These are phyloP conservation scores for Cantharellus cinnabarinus DNA, from an alignment of 768 basidiomycete genomes.

Conservation along the genomic window DNA sequence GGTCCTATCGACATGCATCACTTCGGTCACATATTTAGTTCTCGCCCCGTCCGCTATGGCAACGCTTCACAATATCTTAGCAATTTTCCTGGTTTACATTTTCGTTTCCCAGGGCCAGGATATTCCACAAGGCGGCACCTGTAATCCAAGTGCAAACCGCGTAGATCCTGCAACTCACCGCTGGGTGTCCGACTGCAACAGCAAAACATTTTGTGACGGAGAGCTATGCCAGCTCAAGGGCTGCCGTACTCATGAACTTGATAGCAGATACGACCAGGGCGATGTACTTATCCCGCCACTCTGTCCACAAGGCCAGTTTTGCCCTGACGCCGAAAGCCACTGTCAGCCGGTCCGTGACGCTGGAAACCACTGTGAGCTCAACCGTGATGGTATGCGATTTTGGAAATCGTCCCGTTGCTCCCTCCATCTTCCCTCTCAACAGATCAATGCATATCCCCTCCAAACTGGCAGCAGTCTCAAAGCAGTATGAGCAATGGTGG, in stretches of 20 bases:
- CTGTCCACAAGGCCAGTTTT: conserved; percentile 47
- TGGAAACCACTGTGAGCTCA: conserved; percentile 57
- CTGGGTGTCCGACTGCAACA: conserved; percentile 60
- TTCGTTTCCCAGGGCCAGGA: conserved; percentile 14
- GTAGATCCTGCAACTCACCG: conserved; percentile 61
- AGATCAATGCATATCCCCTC: conserved; percentile 64
- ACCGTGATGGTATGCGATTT: conserved; percentile 52
- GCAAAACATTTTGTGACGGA: conserved; percentile 42
- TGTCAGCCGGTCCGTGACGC: conserved; percentile 43
- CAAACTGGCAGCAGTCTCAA: conserved; percentile 14
- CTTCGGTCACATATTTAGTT: no score
- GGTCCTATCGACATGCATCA: no score
- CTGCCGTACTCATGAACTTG: conserved; percentile 45
- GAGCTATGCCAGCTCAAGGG: conserved; percentile 35
- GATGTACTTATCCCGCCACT: conserved; percentile 28
- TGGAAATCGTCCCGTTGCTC: background rate
- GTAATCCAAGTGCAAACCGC: conserved; percentile 36
- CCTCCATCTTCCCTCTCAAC: background rate
- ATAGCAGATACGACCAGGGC: background rate
- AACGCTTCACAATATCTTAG: no score
- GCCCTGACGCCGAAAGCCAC: conserved; percentile 60
- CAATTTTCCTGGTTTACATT: no score
- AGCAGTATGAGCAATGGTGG: background rate
- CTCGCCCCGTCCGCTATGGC: no score
- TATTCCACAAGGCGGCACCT: conserved; percentile 25